Evolutionary conservation across 2,329 filamentous ascomycete species (phyloP), one percentile per base, ranked within the genome.

Genomic region (Stemphylium lycopersici): DNA sequence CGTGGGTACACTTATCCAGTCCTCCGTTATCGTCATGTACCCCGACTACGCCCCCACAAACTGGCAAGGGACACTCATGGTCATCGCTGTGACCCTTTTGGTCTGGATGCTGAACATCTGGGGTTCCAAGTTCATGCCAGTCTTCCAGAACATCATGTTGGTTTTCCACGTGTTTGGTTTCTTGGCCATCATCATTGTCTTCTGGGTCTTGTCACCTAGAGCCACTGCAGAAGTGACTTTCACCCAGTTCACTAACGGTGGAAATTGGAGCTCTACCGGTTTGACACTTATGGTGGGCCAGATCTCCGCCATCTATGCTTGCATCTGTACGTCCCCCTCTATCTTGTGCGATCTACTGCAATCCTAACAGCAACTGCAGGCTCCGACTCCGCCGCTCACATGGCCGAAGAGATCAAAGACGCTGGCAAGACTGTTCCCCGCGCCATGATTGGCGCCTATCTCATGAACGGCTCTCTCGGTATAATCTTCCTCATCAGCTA

Each of bases 61-160:
- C 37, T 83, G 80, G 80, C 80, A 83, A 34, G 79, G 77, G 11
- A 82, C 79, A 0, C 67, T 83, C 1, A 77, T 81, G 52, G 77
- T 80, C 8, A 78, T 81, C 51, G 77, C 77, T 1, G 74, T 80
- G 43, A 76, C 78, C 16, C 46, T 77, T 3, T 56, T 81, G 3
- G 77, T 77, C 22, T 77, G 77, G 63, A 53, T 75, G 2, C 72
- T 78, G 57, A 82, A 81, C 52, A 62, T 73, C 26, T 74, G 63
- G 52, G 69, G 68, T 5, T 54, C 70, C 7, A 62, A 58, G 22
- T 42, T 54, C 5, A 71, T 75, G 68, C 72, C 72, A 11, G 16
- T 74, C 4, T 61, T 75, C 54, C 69, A 75, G 39, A 74, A 72
- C 45, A 49, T 72, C 37, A 73, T 75, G 66, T 49, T 74, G 42